A percentile compares a stretch with the other conserved stretches of the same genome.
Conservation (phyloP, 192 early-diverging fungal species). For the Coemansia sp. region DNA sequence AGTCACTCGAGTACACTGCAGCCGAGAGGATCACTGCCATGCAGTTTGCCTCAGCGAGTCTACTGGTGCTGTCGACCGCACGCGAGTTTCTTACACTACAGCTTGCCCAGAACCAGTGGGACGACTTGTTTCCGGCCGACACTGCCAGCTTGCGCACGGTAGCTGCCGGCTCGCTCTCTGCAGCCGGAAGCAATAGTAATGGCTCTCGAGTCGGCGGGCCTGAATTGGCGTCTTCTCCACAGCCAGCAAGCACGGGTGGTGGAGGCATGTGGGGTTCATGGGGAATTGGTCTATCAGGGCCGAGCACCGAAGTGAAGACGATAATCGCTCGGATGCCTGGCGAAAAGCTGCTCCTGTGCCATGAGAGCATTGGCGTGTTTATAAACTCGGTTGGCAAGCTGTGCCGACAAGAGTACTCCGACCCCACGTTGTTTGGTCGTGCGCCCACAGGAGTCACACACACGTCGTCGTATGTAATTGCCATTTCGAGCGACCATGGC, state of each 20-base stretch:
- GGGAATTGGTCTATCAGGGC: conserved; percentile 37
- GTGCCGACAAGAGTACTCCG: conserved; percentile 39
- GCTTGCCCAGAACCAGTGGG: conserved; percentile 47
- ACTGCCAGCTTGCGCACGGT: conserved; percentile 44
- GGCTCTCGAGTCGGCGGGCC: not conserved
- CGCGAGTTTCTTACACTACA: conserved; percentile 52
- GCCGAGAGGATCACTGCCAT: conserved; percentile 72
- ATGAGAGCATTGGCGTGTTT: conserved; percentile 49
- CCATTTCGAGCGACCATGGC: conserved; percentile 17
- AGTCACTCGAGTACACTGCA: conserved; percentile 67
- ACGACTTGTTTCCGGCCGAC: conserved; percentile 52
- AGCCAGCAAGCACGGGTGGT: conserved; percentile 7
- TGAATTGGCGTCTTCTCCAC: conserved; percentile 2
- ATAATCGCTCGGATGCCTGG: conserved; percentile 48
- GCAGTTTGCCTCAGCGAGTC: conserved; percentile 69
- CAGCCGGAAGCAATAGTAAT: not conserved
- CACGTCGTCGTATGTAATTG: conserved; percentile 47
- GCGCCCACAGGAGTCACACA: conserved; percentile 43
- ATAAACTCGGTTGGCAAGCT: conserved; percentile 49
- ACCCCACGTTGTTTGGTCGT: conserved; percentile 41
- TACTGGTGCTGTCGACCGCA: conserved; percentile 54
- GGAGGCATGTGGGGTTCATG: conserved; percentile 52
- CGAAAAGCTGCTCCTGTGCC: conserved; percentile 50
- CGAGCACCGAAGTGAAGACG: conserved; percentile 30
- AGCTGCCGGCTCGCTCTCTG: conserved; percentile 18